A percentile compares a stretch with the other conserved stretches of the same genome.
Evolutionary conservation across 2,329 filamentous ascomycete species (phyloP).

Genomic region (Penicillium capsulatum): DNA sequence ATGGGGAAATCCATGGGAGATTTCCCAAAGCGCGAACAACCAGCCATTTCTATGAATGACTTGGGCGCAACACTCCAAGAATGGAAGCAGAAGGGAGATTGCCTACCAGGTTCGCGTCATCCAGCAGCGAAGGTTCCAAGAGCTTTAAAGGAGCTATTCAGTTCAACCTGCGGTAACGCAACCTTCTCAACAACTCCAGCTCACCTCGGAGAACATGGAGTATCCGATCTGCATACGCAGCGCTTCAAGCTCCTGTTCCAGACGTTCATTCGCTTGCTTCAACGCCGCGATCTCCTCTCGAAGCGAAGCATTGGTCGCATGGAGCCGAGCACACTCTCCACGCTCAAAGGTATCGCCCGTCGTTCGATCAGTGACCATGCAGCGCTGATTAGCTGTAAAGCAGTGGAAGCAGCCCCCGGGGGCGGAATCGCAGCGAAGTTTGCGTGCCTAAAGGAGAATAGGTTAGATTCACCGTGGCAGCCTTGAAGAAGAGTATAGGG

Average conservation of each 20-base stretch:
- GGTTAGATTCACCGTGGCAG: neutral
- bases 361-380: conserved; percentile 24
- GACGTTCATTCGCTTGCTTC: too few relatives aligned
- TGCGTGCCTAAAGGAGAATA: neutral
- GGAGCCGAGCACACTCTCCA: too few relatives aligned
- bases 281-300: conserved; percentile 5
- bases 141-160: too few relatives aligned
- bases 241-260: too few relatives aligned
- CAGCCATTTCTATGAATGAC: neutral
- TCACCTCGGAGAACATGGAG: too few relatives aligned
- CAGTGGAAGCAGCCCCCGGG: conserved; percentile 2
- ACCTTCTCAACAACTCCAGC: too few relatives aligned
- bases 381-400: conserved; percentile 7
- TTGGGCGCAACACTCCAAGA: conserved; percentile 28
- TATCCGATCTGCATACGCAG: too few relatives aligned
- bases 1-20: conserved; percentile 53
- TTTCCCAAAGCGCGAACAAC: too few relatives aligned
- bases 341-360: conserved; percentile 19
- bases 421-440: neutral
- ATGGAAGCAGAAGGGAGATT: conserved; percentile 22
- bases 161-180: too few relatives aligned
- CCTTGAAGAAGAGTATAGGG: neutral
- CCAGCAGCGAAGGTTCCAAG: too few relatives aligned
- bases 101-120: too few relatives aligned
- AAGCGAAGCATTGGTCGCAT: too few relatives aligned